Base-by-base conservation (phyloP, 192 early-diverging fungal species). In the Gamsiella multidivaricata region DNA sequence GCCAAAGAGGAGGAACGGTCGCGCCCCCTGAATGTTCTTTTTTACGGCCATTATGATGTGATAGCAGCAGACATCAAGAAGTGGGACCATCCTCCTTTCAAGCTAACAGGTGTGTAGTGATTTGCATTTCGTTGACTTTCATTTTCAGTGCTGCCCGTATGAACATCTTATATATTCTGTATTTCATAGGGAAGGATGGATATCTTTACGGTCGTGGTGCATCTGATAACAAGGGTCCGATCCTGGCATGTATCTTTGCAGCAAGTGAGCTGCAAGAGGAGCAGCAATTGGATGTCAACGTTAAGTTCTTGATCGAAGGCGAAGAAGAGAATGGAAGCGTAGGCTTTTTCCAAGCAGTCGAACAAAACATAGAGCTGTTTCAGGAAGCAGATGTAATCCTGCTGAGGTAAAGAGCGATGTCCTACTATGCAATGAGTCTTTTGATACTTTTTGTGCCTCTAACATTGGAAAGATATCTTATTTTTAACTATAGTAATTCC, bases 21-120 rank as follows among this genome's bases (percentile, higher is more conserved):
- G 0, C 52, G 64, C 3, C 72, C 65, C 9, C 49, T 78, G 37
- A 72, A 70, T 55, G 86, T 92, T 2, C 80, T 94, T 31, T 85
- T 94, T 2, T 94, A 94, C 71, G 93, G 91, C 2, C 93, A 94
- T 80, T 93, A 93, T 62, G 93, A 94, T 69, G 93, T 94, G 9
- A 92, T 94, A 84, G 82, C 88, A 17, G 91, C 91, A 0, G 89
- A 91, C 42, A 81, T 83, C 70, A 78, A 81, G 39, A 85, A 83
- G 60, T 94, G 93, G 93, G 65, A 63, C 25, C 78, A 85, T 37
- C 78, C 82, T 65, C 92, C 93, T 11, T 94, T 94, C 53, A 81
- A 82, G 60, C 55, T 94, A 53, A 74, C 80, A 15, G 89, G 88
- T 41, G 82, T 18, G 42, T 32, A 18, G 15, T 60, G 25, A n/a